phyloP scores from a whole-genome alignment of 495 filamentous ascomycete genomes.

The Penicillium diatomitis region DNA sequence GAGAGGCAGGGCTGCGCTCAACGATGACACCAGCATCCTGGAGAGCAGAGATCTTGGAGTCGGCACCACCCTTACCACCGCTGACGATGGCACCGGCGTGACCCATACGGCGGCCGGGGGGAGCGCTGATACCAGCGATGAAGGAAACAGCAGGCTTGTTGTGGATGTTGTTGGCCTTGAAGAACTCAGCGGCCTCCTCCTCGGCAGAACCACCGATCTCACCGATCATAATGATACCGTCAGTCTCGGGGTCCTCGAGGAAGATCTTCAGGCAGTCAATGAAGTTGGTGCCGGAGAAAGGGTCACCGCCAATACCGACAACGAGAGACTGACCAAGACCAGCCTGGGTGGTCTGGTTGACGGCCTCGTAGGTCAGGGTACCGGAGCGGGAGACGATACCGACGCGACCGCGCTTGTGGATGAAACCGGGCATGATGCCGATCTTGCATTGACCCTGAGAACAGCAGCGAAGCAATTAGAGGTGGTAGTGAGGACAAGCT shows the following conservation, averaged over 20 bases:
- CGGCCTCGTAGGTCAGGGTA: constrained; percentile 97
- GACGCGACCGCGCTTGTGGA: constrained; percentile 98
- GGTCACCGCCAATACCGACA: constrained; percentile 96
- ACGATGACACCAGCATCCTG: constrained; percentile 92
- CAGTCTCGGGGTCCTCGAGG: constrained; percentile 90
- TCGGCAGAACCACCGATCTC: constrained; percentile 97
- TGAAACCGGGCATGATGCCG: constrained; percentile 99
- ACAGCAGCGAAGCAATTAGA: constrained; percentile 4
- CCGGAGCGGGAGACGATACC: constrained; percentile 98
- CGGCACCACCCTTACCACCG: constrained; percentile 92
- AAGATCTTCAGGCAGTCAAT: constrained; percentile 98
- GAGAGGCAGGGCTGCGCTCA: constrained; percentile 82
- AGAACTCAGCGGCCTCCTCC: constrained; percentile 94
- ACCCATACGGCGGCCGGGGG: constrained; percentile 93
- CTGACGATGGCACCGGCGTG: constrained; percentile 97
- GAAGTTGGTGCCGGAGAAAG: constrained; percentile 98
- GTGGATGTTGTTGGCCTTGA: constrained; percentile 78
- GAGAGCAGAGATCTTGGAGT: constrained; percentile 93
- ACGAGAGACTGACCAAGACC: constrained; percentile 96
- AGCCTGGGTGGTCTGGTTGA: constrained; percentile 97
- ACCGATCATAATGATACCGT: constrained; percentile 99
- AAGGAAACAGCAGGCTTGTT: constrained; percentile 97
- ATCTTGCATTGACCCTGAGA: constrained; percentile 96
- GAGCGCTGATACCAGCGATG: constrained; percentile 96
- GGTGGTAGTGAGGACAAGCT: constrained; percentile 1